Percentiles rank a stretch among this genome's conserved stretches.
Conservation (phyloP, 768 basidiomycete genomes). For the Tulasnella sp. region DNA sequence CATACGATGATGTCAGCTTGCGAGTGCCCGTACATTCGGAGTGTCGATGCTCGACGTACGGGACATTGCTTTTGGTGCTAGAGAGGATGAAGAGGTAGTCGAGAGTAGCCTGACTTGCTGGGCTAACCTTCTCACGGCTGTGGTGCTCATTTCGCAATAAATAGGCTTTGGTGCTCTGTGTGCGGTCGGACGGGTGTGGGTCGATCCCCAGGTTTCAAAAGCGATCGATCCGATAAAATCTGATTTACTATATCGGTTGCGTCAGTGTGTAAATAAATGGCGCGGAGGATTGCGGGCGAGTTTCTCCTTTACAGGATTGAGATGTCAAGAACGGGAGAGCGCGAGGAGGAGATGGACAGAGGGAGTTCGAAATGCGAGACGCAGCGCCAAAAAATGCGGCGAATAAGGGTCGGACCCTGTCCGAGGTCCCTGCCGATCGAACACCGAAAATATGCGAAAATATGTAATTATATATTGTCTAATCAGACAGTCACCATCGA, state of each 20-base stretch:
- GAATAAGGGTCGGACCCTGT: neutral
- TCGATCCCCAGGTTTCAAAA: neutral
- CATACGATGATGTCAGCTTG: neutral
- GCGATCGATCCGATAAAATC: neutral
- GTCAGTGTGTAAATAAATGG: neutral
- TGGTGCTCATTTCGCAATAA: slow-evolving; percentile 3
- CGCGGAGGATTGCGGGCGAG: neutral
- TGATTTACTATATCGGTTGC: slow-evolving; percentile 2
- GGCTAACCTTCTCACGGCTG: slow-evolving; percentile 16
- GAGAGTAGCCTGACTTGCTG: slow-evolving; percentile 18
- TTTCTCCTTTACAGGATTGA: neutral
- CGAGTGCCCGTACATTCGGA: neutral
- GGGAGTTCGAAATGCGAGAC: neutral
- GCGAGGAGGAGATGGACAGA: neutral
- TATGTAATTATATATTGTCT: too few species aligned
- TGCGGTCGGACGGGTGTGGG: neutral
- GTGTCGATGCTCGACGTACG: neutral
- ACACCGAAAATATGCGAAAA: neutral
- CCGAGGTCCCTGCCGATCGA: neutral
- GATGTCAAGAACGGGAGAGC: neutral
- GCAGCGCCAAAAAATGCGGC: neutral
- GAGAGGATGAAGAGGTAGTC: neutral
- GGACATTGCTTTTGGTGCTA: neutral
- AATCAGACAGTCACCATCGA: neutral
- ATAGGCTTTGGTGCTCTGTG: neutral